Evolutionary conservation across 768 basidiomycete genomes (phyloP).

Genomic region (Naganishia vishniacii): DNA sequence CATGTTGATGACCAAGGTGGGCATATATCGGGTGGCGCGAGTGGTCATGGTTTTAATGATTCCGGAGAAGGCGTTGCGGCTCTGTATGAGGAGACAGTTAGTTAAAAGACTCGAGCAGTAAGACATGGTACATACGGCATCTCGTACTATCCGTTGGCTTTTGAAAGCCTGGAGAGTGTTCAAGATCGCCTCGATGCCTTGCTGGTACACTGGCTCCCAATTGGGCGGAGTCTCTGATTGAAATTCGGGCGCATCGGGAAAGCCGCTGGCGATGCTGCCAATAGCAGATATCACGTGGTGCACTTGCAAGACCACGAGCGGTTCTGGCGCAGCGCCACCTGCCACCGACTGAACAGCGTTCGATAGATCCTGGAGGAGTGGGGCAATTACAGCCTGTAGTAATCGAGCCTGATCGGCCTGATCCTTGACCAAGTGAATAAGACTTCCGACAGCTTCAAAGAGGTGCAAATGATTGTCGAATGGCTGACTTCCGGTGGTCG

Average conservation of each 20-base stretch:
- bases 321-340: slow-evolving; percentile 58
- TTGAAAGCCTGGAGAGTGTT: slow-evolving; percentile 85
- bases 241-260: slow-evolving; percentile 59
- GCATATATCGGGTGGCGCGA: slow-evolving; percentile 77
- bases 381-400: slow-evolving; percentile 71
- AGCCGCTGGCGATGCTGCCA: slow-evolving; percentile 91
- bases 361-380: slow-evolving; percentile 62
- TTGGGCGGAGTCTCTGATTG: slow-evolving; percentile 63
- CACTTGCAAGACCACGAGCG: slow-evolving; percentile 73
- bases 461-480: slow-evolving; percentile 91
- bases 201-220: slow-evolving; percentile 67
- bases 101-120: background rate
- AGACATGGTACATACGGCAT: slow-evolving; percentile 63
- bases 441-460: slow-evolving; percentile 81
- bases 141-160: slow-evolving; percentile 74
- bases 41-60: slow-evolving; percentile 84
- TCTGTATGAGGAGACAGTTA: slow-evolving; percentile 52
- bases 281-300: slow-evolving; percentile 93
- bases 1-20: slow-evolving; percentile 81
- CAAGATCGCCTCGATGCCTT: slow-evolving; percentile 78
- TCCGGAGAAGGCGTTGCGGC: slow-evolving; percentile 85
- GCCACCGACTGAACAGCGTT: slow-evolving; percentile 55
- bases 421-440: slow-evolving; percentile 68
- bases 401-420: slow-evolving; percentile 59
- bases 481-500: slow-evolving; percentile 63